Evolutionary conservation across 2,329 filamentous ascomycete genomes (phyloP).

Genomic region (Colletotrichum horii): DNA sequence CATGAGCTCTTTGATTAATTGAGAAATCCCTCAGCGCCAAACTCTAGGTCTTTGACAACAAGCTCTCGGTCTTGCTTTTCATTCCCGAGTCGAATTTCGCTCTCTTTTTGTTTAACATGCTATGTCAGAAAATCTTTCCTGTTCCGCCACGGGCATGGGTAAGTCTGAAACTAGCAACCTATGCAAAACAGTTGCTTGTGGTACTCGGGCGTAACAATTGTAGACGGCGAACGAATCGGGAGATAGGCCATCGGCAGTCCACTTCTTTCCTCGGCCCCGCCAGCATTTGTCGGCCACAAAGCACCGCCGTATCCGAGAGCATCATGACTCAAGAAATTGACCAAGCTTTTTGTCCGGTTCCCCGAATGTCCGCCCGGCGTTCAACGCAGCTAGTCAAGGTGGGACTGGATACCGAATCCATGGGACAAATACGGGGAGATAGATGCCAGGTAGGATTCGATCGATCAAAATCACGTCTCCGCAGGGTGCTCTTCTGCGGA

Average conservation of each 20-base stretch:
- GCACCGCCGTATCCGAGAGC: background rate
- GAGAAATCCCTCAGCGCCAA: no score
- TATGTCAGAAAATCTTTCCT: background rate
- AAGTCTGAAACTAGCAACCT: background rate
- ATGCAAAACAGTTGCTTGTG: background rate
- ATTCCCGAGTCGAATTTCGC: no score
- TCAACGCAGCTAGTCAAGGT: background rate
- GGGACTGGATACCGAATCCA: background rate
- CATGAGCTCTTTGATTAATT: no score
- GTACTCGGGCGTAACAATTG: background rate
- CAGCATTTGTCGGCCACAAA: background rate
- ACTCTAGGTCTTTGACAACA: no score
- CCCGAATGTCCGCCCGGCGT: no score
- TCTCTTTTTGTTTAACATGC: no score
- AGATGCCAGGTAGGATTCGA: background rate
- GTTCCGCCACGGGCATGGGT: background rate
- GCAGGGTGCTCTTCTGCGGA: no score
- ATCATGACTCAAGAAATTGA: background rate
- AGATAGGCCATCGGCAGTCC: background rate
- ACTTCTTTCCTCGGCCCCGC: background rate
- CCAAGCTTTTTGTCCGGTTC: background rate
- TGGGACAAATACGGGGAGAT: background rate
- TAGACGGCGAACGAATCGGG: background rate
- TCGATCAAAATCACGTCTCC: background rate
- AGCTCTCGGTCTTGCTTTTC: no score